A percentile compares a stretch with the other conserved stretches of the same genome.
These are phyloP conservation scores for Dactylellina sp. DNA, from an alignment of 2,329 filamentous ascomycete genomes.

Conservation along the genomic window DNA sequence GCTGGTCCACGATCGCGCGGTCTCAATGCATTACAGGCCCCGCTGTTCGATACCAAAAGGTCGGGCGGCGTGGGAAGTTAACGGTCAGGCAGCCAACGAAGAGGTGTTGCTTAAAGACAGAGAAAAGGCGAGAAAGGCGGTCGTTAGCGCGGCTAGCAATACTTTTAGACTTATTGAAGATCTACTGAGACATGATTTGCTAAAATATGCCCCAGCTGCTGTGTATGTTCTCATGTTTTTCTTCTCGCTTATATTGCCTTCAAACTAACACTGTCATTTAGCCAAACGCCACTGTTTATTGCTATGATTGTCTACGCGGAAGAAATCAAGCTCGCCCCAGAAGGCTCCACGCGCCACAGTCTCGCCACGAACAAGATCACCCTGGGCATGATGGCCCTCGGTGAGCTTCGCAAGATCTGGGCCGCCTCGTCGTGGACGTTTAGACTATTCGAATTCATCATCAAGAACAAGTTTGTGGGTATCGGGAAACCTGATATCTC, in stretches of 20 bases:
- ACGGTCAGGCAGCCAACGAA: conserved; percentile 13
- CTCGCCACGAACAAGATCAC: conserved; percentile 52
- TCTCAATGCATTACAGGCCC: conserved; percentile 53
- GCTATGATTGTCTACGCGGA: conserved; percentile 56
- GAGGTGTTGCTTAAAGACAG: conserved; percentile 40
- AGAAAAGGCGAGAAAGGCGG: conserved; percentile 52
- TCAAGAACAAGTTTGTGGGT: conserved; percentile 55
- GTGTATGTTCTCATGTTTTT: too few relatives aligned
- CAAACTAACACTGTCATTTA: conserved; percentile 1
- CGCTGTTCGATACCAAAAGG: conserved; percentile 42
- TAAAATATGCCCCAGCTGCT: conserved; percentile 52
- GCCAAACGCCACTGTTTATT: conserved; percentile 54
- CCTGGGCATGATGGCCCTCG: conserved; percentile 53
- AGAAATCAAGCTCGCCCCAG: conserved; percentile 51
- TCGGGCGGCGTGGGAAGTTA: conserved; percentile 31
- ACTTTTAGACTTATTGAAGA: conserved; percentile 51
- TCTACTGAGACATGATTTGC: conserved; percentile 47
- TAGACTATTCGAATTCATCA: conserved; percentile 56
- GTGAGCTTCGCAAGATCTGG: conserved; percentile 54
- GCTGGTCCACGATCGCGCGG: conserved; percentile 49
- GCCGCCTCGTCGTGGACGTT: conserved; percentile 54
- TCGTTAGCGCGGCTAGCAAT: conserved; percentile 54
- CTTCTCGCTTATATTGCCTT: too few relatives aligned
- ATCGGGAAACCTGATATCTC: conserved; percentile 54
- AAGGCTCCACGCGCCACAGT: conserved; percentile 47